Evolutionary conservation across 352 stramenopile species (phyloP), one percentile per base, ranked within the genome.

Genomic region (Phytopythium kandeliae): DNA sequence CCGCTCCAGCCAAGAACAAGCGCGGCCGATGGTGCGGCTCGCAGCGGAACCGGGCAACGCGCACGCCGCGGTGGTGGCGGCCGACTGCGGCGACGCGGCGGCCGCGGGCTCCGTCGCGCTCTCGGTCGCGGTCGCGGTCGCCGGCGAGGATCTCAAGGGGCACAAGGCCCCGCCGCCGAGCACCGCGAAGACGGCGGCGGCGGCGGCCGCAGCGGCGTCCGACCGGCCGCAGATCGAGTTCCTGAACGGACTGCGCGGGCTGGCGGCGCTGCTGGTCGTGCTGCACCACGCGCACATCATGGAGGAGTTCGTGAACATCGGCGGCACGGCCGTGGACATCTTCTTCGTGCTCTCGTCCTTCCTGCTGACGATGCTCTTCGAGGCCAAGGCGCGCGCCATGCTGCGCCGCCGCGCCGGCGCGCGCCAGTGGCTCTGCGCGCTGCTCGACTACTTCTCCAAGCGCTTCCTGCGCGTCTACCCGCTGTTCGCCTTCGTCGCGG

Each of bases 381-480:
- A 74, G 44, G 60, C 57, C 34, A 75, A 67, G 42, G 58, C 48
- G 24, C 62, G 56, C 0, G 42, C 25, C n/a, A n/a, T n/a, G n/a
- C n/a, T n/a, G n/a, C 58, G n/a, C 17, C 75, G 17, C 15, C 67
- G 10, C 25, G 51, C 8, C 55, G 63, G 37, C 37, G 51, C 13
- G 57, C 59, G 1, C 38, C 43, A 57, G 48, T 68, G 60, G 60
- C 34, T 42, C 15, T 57, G 62, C 30, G 45, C 48, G 19, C 48
- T 70, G 8, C 16, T 33, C 13, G 69, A 81, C 58, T 80, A 84
- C 50, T 69, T 74, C 43, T 61, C 50, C 24, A 78, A 78, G 40
- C 72, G 69, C 0, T 74, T 84, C 43, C 68, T 84, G 13, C 69
- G 69, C 31, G 72, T 83, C 4, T 84, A 84, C 43, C 72, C 72